Percentiles rank a stretch among this genome's conserved stretches.
phyloP scores from a whole-genome alignment of 2,329 filamentous ascomycete genomes.

The Hymenoscyphus salicellus region DNA sequence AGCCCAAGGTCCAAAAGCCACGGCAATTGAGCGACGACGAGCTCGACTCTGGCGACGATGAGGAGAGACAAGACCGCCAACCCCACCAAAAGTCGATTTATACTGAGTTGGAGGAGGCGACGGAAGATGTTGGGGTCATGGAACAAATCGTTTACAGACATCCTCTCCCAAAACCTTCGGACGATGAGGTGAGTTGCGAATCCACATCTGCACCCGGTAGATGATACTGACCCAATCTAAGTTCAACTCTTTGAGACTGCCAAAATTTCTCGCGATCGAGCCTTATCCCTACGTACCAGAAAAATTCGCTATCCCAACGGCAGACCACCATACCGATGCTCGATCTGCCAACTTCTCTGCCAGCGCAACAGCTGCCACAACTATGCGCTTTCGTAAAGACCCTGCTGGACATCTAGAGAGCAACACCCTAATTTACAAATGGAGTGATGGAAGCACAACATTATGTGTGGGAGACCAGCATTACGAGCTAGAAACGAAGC shows the following conservation, averaged over 20 bases:
- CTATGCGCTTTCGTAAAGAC: slow-evolving; percentile 68
- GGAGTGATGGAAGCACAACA: slow-evolving; percentile 77
- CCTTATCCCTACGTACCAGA: slow-evolving; percentile 65
- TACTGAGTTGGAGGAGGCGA: slow-evolving; percentile 36
- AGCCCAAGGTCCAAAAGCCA: slow-evolving; percentile 25
- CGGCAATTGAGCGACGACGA: slow-evolving; percentile 58
- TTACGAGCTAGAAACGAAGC: slow-evolving; percentile 70
- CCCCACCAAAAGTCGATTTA: slow-evolving; percentile 17
- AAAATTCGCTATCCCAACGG: slow-evolving; percentile 62
- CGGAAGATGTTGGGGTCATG: slow-evolving; percentile 53
- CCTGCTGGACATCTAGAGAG: slow-evolving; percentile 65
- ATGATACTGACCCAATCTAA: slow-evolving; percentile 33
- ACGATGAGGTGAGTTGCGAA: slow-evolving; percentile 57
- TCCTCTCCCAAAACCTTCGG: slow-evolving; percentile 65
- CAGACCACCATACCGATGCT: slow-evolving; percentile 50
- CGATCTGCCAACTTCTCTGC: slow-evolving; percentile 51
- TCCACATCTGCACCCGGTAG: background rate
- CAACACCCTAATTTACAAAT: slow-evolving; percentile 71
- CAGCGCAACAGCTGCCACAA: slow-evolving; percentile 58
- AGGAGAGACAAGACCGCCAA: slow-evolving; percentile 61
- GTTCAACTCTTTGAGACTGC: slow-evolving; percentile 69
- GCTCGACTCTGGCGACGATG: slow-evolving; percentile 60
- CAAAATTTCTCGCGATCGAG: slow-evolving; percentile 68
- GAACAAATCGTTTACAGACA: slow-evolving; percentile 67
- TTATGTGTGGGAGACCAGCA: slow-evolving; percentile 73